Evolutionary conservation across 176 grass and related monocot genomes (phyloP), one percentile per base, ranked within the genome.

Genomic region (Microstegium vimineum): DNA sequence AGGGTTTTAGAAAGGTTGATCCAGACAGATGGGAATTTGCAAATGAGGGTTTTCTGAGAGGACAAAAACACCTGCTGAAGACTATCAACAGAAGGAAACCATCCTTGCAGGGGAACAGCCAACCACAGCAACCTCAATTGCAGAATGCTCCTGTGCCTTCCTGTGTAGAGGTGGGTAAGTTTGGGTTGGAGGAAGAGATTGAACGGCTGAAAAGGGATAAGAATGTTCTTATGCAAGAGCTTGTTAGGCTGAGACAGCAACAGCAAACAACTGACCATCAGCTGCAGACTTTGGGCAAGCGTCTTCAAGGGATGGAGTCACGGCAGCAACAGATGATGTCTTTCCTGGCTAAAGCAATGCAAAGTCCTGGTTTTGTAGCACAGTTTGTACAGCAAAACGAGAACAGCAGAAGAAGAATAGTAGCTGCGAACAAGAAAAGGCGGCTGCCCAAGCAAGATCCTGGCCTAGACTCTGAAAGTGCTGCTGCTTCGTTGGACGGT

Each of bases 21-120:
- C 96, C 96, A 69, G 96, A 99, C 82, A 89, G 85, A 71, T 99
- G 96, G 96, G 96, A 99, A 74, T 99, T 99, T 87, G 93, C 96
- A 66, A 99, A 99, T 54, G 96, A 99, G 60, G 96, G 96, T 72
- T 99, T 99, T 83, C 61, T 95, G 74, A 87, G 93, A 84, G 93
- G 92, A 16, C 93, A 93, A 30, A 99, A 99, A 75, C 89, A 93
- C 83, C 83, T 99, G 22, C 69, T 99, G 46, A 99, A 95, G 84
- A 95, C 89, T 25, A 95, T 99, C 80, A 99, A 89, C 65, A 83
- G 96, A 66, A 84, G 96, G 82, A 95, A 95, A 89, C 84, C 93
- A 74, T 89, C 93, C 41, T 89, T 84, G 75, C 89, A 92, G 67
- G 73, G 71, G 22, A 89, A 86, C 41, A 66, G 22, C 43, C 92